Conservation (phyloP, 2,329 filamentous ascomycete genomes). For the Emydomyces testavorans region DNA sequence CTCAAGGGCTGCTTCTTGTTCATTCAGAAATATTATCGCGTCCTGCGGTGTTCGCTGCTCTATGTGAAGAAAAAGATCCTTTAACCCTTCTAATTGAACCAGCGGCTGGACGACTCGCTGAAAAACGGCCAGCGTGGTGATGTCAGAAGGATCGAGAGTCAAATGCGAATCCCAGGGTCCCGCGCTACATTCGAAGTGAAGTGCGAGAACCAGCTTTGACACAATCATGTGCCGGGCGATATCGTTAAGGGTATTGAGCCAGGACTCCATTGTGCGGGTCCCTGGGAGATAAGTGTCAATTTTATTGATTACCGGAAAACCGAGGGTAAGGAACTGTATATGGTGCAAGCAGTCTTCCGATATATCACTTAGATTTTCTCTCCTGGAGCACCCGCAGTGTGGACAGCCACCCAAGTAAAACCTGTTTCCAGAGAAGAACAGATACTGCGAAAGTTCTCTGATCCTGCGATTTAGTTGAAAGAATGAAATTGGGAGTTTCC, state of each 20-base stretch:
- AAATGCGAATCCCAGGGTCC: not conserved
- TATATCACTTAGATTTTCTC: not conserved
- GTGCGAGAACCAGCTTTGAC: not conserved
- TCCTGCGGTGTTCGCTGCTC: not conserved
- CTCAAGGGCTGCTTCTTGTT: not conserved
- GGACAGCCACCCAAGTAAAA: not conserved
- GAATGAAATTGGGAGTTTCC: not conserved
- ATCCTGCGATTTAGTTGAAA: not conserved
- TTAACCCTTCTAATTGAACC: not conserved
- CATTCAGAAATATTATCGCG: not conserved
- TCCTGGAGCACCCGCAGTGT: not conserved
- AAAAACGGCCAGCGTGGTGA: not conserved
- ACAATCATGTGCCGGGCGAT: not conserved
- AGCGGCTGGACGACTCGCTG: not conserved
- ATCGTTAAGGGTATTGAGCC: not conserved
- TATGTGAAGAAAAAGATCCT: not conserved
- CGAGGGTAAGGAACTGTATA: not conserved
- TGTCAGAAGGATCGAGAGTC: not conserved
- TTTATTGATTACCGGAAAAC: not conserved
- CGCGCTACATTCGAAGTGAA: not conserved
- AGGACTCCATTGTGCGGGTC: not conserved
- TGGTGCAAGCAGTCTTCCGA: not conserved
- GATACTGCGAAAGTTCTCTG: not conserved
- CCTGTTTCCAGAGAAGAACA: constrained; percentile 3
- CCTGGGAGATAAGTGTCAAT: not conserved